phyloP scores from a whole-genome alignment of 306 rosid species.

The Fragaria iinumae region DNA sequence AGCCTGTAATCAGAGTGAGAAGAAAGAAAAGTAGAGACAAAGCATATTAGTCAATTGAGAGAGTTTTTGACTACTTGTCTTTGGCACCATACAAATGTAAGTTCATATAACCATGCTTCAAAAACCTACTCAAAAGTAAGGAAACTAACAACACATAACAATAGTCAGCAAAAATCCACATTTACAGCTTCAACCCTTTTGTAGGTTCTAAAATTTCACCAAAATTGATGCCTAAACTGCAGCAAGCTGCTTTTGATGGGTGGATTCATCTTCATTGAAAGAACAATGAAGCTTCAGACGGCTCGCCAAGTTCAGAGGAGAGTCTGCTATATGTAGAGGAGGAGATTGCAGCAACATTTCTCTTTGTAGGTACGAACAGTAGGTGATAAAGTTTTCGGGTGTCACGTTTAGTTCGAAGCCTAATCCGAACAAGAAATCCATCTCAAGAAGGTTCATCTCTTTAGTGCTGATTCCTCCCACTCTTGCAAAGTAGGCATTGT shows the following conservation, averaged over 20 bases:
- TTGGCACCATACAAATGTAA: not conserved
- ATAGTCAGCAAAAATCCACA: not conserved
- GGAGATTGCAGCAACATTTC: conserved; percentile 60
- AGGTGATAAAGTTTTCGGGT: conserved; percentile 58
- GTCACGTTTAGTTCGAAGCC: conserved; percentile 73
- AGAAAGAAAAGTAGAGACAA: not conserved
- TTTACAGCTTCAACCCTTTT: not conserved
- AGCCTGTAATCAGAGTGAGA: no score
- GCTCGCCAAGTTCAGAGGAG: conserved; percentile 43
- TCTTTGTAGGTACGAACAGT: conserved; percentile 60
- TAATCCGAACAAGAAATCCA: conserved; percentile 84
- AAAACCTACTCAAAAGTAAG: not conserved
- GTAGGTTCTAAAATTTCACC: not conserved
- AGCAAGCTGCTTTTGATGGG: conserved; percentile 65
- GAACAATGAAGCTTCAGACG: conserved; percentile 48
- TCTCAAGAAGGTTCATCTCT: conserved; percentile 82
- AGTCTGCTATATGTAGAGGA: conserved; percentile 39
- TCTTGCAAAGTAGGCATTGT: conserved; percentile 92
- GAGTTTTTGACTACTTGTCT: not conserved
- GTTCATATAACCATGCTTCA: not conserved
- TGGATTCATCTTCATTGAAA: conserved; percentile 65
- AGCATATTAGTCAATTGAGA: not conserved
- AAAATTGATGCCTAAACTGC: conserved; percentile 38
- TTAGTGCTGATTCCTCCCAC: conserved; percentile 86
- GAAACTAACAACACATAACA: not conserved